Evolutionary conservation across 805 yeast genomes (phyloP).

Genomic region (Candida hungchunana): DNA sequence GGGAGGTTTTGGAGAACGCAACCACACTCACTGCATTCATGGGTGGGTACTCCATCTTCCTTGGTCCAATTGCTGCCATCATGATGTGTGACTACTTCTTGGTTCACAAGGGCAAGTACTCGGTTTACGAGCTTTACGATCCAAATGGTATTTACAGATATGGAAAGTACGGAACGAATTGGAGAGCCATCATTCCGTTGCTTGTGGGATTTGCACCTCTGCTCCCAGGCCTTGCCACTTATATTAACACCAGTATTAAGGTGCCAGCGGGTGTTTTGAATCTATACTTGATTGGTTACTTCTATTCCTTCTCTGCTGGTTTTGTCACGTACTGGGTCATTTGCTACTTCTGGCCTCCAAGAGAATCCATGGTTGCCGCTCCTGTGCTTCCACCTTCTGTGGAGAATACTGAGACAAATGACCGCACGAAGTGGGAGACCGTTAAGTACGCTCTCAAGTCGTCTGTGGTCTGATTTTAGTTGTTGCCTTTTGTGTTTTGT

Average conservation of each 20-base stretch:
- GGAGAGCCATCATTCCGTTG: conserved; percentile 13
- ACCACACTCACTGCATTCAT: conserved; percentile 14
- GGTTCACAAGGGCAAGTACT: conserved; percentile 13
- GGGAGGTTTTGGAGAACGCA: conserved; percentile 17
- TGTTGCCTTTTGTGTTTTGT: too few species aligned
- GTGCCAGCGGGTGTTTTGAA: conserved; percentile 9
- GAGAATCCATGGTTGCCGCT: conserved; percentile 5
- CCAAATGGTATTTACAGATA: conserved; percentile 12
- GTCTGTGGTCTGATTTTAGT: conserved; percentile 1
- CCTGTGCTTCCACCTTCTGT: conserved; percentile 7
- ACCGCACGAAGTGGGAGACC: not conserved
- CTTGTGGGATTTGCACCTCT: conserved; percentile 14
- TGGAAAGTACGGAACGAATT: conserved; percentile 13
- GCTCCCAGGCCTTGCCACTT: conserved; percentile 15
- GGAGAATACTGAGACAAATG: not conserved
- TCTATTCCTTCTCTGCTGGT: conserved; percentile 12
- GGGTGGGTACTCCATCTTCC: conserved; percentile 18
- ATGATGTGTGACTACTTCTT: conserved; percentile 16
- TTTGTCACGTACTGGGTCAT: conserved; percentile 8
- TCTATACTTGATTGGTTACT: conserved; percentile 15
- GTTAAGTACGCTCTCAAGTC: not conserved
- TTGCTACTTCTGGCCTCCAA: conserved; percentile 13
- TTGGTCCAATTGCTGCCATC: conserved; percentile 16
- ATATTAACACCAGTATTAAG: conserved; percentile 10
- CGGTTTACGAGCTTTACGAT: conserved; percentile 6